Percentiles rank a stretch among this genome's conserved stretches.
Conservation (phyloP, 2,329 filamentous ascomycete species). For the Calonectria pseudoreteaudii region DNA sequence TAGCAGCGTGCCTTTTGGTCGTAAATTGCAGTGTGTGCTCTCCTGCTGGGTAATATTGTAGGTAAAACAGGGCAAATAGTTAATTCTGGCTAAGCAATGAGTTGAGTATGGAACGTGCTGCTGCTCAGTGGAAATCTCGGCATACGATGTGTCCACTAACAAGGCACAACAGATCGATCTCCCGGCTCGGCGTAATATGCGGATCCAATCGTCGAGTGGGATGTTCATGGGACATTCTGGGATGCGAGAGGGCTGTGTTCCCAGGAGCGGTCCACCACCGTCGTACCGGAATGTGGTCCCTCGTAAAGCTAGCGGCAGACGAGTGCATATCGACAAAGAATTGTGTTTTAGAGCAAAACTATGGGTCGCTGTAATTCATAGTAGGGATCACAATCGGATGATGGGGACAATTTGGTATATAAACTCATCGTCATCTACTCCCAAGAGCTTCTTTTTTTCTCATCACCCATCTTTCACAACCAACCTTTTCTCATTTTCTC, state of each 20-base stretch:
- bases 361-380: not conserved
- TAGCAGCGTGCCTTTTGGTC: not conserved
- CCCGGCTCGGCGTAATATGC: slow-evolving; percentile 1
- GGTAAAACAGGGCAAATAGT: not conserved
- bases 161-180: not conserved
- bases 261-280: not conserved
- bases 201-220: not conserved
- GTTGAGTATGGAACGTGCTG: not conserved
- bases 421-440: not conserved
- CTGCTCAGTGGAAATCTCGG: not conserved
- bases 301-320: not conserved
- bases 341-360: not conserved
- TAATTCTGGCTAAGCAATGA: not conserved
- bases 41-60: not conserved
- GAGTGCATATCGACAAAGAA: not conserved
- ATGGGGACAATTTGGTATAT: not conserved
- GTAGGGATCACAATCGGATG: not conserved
- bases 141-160: not conserved
- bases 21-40: not conserved
- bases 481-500: not conserved
- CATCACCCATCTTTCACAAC: not conserved
- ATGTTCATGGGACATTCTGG: not conserved
- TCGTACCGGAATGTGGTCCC: not conserved
- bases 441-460: not conserved
- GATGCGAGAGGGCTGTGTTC: not conserved